Base-by-base conservation (phyloP, 805 yeast genomes). In the Lachancea quebecensis region DNA sequence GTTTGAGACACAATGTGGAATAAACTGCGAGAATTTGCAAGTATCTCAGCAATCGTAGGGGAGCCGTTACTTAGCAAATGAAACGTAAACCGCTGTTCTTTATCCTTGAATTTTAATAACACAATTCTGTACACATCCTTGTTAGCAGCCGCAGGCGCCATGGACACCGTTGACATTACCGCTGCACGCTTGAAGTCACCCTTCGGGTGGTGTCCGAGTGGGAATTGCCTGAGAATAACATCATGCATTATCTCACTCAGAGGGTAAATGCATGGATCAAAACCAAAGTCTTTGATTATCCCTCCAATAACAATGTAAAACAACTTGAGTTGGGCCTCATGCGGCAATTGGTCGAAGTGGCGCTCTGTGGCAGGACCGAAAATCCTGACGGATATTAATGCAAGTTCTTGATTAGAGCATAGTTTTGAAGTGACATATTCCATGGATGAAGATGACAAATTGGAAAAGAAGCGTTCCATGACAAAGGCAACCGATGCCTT, bases 261-360 rank as follows among this genome's bases (percentile, higher is more conserved):
- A 2, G 85, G 81, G 47, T 72, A 72, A 46, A 84, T 65, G n/a
- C 81, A 71, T 2, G 73, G 59, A 55, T 87, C 89, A 59, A 86
- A 86, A 1, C 95, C 95, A 66, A 81, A 86, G 62, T 86, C 95
- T 50, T 79, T 81, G 32, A 83, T 73, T 49, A 87, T 75, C 9
- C 83, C 81, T 2, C 93, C 95, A 16, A 85, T 58, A 21, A 82
- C 57, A 33, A 80, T 75, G 52, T 73, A 73, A 38, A 84, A 66
- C 3, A 85, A 65, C 42, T 78, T 70, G 30, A 78, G 51, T 68
- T 56, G 76, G 64, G 45, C 76, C 65, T 25, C 70, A 58, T 36
- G 77, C 68, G 56, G 78, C 59, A 44, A 68, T 67, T 39, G 60
- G 36, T 49, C 62, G 59, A 54, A 64, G 56, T 58, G 63, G 58